Base-by-base conservation (phyloP, 805 yeast genomes). In the Nakazawaea anatomiae region DNA sequence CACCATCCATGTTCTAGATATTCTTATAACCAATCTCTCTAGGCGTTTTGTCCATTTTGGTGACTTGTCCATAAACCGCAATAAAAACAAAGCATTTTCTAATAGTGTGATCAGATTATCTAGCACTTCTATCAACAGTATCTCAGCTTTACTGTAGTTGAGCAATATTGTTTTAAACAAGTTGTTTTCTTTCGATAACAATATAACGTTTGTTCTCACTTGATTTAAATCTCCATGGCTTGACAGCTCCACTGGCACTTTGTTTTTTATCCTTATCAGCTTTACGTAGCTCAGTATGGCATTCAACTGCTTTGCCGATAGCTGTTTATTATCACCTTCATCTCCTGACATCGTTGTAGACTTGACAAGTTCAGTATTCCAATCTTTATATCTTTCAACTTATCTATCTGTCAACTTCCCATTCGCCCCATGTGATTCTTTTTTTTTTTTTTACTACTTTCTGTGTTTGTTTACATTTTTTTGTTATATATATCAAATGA, bases 81-180 rank as follows among this genome's bases (percentile, higher is more conserved):
- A 9, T 11, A 50, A 30, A 28, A 50, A 50, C 6, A 43, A 38
- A 5, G 38, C 35, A 39, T 50, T 50, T n/a, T 50, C 53, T 11
- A 50, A 38, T 6, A 50, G 7, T 4, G 53, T 46, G 35, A 50
- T 50, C 9, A 50, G 28, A n/a, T 12, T 32, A 36, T 50, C 53
- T 28, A 46, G 34, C 6, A 31, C 7, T 2, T 50, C 53, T 9
- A 50, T 46, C 40, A 46, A 28, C 4, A 27, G 14, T 7, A 30
- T 11, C 31, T 50, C 53, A 12, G 39, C 5, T 18, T 67, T 90
- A 32, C 79, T 92, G 6, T 86, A 87, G 42, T 80, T 86, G 59
- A 83, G 92, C 60, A 90, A 89, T n/a, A 47, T 12, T 6, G 28
- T 18, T 10, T 36, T 36, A 9, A 34, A 25, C 1, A 42, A n/a